These are phyloP conservation scores for Laetiporus sulphureus DNA, from an alignment of 1,284 basidiomycete species.

Conservation along the genomic window DNA sequence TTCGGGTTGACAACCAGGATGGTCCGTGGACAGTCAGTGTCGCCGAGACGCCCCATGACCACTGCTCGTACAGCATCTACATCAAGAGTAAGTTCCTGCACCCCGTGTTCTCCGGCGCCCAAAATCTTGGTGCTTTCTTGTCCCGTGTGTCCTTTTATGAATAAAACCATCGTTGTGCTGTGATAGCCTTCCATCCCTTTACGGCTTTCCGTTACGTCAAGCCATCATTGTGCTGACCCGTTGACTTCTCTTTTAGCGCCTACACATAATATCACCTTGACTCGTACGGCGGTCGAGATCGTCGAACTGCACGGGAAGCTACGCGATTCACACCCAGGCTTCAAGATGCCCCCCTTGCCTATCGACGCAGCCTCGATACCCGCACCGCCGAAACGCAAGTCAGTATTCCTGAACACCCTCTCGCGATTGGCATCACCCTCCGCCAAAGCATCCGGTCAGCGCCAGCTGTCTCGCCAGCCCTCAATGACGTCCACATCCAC, in stretches of 20 bases:
- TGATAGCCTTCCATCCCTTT: background rate
- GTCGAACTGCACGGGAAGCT: slow-evolving; percentile 74
- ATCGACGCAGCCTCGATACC: slow-evolving; percentile 47
- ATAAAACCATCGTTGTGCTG: background rate
- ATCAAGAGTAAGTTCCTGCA: slow-evolving; percentile 36
- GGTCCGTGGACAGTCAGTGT: slow-evolving; percentile 48
- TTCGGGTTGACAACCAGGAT: slow-evolving; percentile 34
- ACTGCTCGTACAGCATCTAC: slow-evolving; percentile 37
- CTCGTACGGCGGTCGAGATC: slow-evolving; percentile 68
- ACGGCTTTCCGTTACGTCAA: slow-evolving; percentile 16
- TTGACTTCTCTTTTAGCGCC: slow-evolving; percentile 48
- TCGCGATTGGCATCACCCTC: slow-evolving; percentile 70
- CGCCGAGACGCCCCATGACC: slow-evolving; percentile 38
- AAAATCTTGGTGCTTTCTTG: background rate
- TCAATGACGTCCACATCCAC: slow-evolving; percentile 19
- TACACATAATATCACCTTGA: slow-evolving; percentile 84
- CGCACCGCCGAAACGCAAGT: slow-evolving; percentile 64
- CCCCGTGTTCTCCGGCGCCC: background rate
- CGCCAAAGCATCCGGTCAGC: slow-evolving; percentile 31
- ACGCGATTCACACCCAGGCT: slow-evolving; percentile 44
- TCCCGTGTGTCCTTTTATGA: background rate
- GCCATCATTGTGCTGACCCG: slow-evolving; percentile 9
- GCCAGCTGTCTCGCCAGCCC: slow-evolving; percentile 28
- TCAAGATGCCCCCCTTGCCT: slow-evolving; percentile 55
- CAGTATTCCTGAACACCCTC: slow-evolving; percentile 74